Base-by-base conservation (phyloP, 2,329 filamentous ascomycete species). In the Proliferodiscus dingleyae region DNA sequence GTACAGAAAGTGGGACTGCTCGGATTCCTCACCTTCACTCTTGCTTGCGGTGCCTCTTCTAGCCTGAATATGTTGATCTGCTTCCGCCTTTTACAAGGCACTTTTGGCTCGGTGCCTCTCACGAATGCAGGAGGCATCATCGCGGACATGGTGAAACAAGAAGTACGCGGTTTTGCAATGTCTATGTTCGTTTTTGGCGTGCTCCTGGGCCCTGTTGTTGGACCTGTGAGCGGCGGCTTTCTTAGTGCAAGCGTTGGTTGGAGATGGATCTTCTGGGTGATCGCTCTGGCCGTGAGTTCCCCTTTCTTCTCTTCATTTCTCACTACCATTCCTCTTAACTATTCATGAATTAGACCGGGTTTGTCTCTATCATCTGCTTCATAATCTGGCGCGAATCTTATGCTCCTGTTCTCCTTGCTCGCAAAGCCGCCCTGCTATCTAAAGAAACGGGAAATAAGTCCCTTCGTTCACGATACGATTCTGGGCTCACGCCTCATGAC, bases 61-160 rank as follows among this genome's bases (percentile, higher is more conserved):
- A 68, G 64, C 9, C 58, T 76, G n/a, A 63, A 61, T 13, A 59
- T 70, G 32, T 66, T 83, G 32, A 72, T 81, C 37, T 69, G 65
- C 10, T 80, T 83, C 54, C 76, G 81, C 1, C 74, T 85, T 51
- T 54, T 84, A 3, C 72, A 75, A 3, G 84, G 83, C 10, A 63
- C 77, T 9, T 81, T 81, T 38, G 83, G 82, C 67, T 5, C 73
- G 16, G 37, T 37, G 9, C 28, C 43, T 15, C n/a, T 87, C 9
- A 83, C 81, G 0, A 80, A 81, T 50, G 50, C 43, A 8, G 79
- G 79, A 29, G 81, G 81, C 19, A 78, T 78, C 4, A 80, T 87
- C 26, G 76, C 80, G 26, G 83, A 87, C 59, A 71, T 86, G 64
- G 72, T 85, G 23, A 57, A 61, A 0, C 72, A 73, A 37, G 74